Evolutionary conservation across 352 stramenopile genomes (phyloP).

Genomic region (Aphanomyces astaci): DNA sequence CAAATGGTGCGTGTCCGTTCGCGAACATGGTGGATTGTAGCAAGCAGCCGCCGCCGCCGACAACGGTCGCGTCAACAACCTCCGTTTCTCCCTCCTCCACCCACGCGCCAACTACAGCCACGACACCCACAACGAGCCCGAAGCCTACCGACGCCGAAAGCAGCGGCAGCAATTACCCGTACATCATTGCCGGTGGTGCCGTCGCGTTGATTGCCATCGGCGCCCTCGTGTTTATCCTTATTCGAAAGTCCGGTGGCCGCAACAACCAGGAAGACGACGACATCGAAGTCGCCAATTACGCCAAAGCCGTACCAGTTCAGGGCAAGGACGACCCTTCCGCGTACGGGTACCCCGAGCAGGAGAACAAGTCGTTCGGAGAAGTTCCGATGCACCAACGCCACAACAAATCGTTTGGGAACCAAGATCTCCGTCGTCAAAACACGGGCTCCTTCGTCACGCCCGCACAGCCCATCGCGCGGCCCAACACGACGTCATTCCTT

Average conservation of each 20-base stretch:
- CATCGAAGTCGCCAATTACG: constrained; percentile 14
- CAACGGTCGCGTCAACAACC: neutral
- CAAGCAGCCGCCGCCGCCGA: neutral
- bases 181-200: constrained; percentile 4
- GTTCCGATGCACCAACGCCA: neutral
- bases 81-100: neutral
- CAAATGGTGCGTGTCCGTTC: neutral
- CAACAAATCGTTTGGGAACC: constrained; percentile 16
- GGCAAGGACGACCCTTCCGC: neutral
- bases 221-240: neutral
- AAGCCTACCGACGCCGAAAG: neutral
- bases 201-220: constrained; percentile 13
- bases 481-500: constrained; percentile 7
- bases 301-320: constrained; percentile 3
- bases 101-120: neutral
- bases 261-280: constrained; percentile 16
- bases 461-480: neutral
- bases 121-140: neutral
- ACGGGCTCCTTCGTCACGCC: neutral
- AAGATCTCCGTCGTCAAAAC: neutral
- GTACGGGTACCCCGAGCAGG: neutral
- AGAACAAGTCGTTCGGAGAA: neutral
- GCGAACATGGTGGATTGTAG: neutral
- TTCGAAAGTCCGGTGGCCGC: neutral
- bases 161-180: neutral